Base-by-base conservation (phyloP, 768 basidiomycete species). In the Rhizopogon roseolus region DNA sequence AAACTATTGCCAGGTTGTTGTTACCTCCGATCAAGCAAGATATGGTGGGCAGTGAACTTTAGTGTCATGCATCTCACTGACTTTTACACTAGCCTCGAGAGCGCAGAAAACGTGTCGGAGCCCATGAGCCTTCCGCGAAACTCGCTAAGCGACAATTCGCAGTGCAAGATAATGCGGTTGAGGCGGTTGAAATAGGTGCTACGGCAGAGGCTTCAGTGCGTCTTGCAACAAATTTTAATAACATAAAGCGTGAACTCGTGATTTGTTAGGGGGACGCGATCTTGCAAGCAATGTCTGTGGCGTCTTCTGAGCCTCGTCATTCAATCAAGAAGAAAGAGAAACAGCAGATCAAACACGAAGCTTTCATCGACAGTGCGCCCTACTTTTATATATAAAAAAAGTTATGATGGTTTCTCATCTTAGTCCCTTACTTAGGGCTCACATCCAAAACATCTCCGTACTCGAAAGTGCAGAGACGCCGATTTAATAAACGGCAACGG, bases 391-490 rank as follows among this genome's bases (percentile, higher is more conserved):
- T n/a, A n/a, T n/a, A n/a, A n/a, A 13, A 27, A 36, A 17, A 10
- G n/a, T 3, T 19, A 29, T 25, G 46, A 25, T 4, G 13, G 32
- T 10, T 48, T 25, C 34, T 52, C 39, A 44, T 51, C 44, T 36
- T 0, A 32, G 17, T 25, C 34, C 49, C 38, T 36, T 2, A 22
- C 34, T 8, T 54, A 84, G 82, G 73, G 6, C 67, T 90, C 42
- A 80, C 77, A 54, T 67, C 73, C 4, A 72, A 75, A 6, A 70
- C 67, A 38, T 69, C 75, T 1, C 81, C 82, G 17, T 83, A 86
- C 63, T 90, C 89, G 0, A 90, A 84, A 67, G 85, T 82, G 17
- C 89, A 90, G 62, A 73, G 70, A 41, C 80, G 88, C 22, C 81
- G 89, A 29, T 61, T 85, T 62, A 90, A 88, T 63, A 82, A 82